These are phyloP conservation scores for Herpomyces periplanetae DNA, from an alignment of 2,329 filamentous ascomycete genomes.

Conservation along the genomic window DNA sequence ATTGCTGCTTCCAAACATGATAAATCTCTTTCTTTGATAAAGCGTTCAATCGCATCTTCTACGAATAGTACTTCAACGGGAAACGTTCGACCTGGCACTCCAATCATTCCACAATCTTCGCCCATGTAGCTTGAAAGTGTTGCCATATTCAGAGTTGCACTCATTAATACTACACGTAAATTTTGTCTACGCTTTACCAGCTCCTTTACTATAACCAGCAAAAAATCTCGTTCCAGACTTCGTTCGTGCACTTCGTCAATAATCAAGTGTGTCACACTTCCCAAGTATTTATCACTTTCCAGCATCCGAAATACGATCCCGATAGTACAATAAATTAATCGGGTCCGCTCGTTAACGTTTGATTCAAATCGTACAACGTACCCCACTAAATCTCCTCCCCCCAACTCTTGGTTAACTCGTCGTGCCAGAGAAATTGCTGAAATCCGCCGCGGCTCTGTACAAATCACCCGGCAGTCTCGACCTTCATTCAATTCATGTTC, in stretches of 20 bases:
- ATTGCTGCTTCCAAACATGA: constrained; percentile 9
- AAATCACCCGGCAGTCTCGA: constrained; percentile 47
- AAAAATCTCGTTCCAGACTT: constrained; percentile 71
- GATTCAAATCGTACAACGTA: constrained; percentile 74
- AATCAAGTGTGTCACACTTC: constrained; percentile 69
- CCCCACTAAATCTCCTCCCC: constrained; percentile 52
- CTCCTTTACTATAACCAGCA: constrained; percentile 51
- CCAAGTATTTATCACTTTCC: constrained; percentile 54
- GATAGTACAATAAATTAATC: constrained; percentile 79
- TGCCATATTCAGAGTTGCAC: constrained; percentile 57
- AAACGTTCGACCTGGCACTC: constrained; percentile 59
- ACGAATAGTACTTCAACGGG: constrained; percentile 66
- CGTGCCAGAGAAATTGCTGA: constrained; percentile 77
- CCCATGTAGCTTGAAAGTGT: constrained; percentile 57
- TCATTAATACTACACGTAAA: constrained; percentile 76
- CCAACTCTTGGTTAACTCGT: constrained; percentile 59
- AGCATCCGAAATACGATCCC: constrained; percentile 60
- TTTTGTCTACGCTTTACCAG: constrained; percentile 33
- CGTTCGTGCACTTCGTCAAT: constrained; percentile 91
- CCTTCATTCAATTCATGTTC: constrained; percentile 55
- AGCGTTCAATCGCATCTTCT: constrained; percentile 51
- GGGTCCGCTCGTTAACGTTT: constrained; percentile 31
- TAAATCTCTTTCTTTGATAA: constrained; percentile 15
- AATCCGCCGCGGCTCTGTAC: constrained; percentile 75
- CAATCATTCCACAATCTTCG: constrained; percentile 26